Percentiles rank a stretch among this genome's conserved stretches.
These are phyloP conservation scores for Dendrobium nobile DNA, from an alignment of 106 monocot species.

Conservation along the genomic window DNA sequence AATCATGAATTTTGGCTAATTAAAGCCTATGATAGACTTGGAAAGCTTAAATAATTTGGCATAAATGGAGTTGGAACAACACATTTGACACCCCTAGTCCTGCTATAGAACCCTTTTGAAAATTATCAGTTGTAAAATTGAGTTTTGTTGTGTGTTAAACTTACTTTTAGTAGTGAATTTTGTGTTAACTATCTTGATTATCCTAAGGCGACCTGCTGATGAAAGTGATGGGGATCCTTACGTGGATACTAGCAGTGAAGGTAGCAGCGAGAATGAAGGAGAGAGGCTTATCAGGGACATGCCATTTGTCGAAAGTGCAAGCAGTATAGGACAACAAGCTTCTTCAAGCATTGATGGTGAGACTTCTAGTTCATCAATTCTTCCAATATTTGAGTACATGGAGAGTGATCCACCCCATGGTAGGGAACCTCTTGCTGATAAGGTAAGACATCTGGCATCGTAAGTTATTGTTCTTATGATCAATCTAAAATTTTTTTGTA, in stretches of 20 bases:
- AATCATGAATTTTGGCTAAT: background rate
- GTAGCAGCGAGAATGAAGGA: slow-evolving; percentile 39
- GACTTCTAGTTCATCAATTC: slow-evolving; percentile 19
- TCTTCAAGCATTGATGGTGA: slow-evolving; percentile 38
- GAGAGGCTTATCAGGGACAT: slow-evolving; percentile 22
- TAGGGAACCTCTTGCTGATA: slow-evolving; percentile 76
- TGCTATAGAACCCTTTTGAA: background rate
- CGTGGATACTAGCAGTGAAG: slow-evolving; percentile 59
- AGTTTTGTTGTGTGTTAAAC: background rate
- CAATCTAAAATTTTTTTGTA: background rate
- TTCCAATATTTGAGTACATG: slow-evolving; percentile 65
- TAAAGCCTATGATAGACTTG: background rate
- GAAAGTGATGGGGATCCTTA: slow-evolving; percentile 51
- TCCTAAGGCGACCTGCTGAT: slow-evolving; percentile 44
- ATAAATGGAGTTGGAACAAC: background rate
- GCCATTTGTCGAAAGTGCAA: slow-evolving; percentile 18
- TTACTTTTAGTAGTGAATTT: background rate
- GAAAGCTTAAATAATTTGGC: background rate
- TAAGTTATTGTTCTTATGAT: background rate
- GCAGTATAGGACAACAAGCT: slow-evolving; percentile 20
- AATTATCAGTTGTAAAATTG: background rate
- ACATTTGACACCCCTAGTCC: background rate
- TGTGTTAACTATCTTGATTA: background rate
- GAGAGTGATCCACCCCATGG: slow-evolving; percentile 66
- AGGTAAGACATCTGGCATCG: slow-evolving; percentile 27